phyloP scores from a whole-genome alignment of 768 basidiomycete genomes.

The Cystobasidium onofrii region DNA sequence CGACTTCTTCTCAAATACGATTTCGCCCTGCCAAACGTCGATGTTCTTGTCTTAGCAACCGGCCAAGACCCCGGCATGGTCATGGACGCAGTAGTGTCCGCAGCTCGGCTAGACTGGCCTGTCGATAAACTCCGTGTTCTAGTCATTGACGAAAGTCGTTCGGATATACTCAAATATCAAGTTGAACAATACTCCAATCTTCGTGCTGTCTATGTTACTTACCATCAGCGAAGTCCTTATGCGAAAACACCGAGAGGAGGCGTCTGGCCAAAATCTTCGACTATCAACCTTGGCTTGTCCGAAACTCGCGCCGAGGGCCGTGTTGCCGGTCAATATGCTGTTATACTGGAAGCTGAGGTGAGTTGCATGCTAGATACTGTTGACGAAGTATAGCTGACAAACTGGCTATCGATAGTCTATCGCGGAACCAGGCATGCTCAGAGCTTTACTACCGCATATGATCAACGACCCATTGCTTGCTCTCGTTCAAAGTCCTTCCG shows the following conservation, averaged over 20 bases:
- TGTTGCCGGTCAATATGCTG: conserved; percentile 38
- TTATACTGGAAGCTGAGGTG: conserved; percentile 42
- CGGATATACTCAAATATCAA: conserved; percentile 29
- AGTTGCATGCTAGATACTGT: background rate
- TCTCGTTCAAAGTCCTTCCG: conserved; percentile 39
- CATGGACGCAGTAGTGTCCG: conserved; percentile 40
- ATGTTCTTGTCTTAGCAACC: conserved; percentile 39
- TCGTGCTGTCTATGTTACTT: conserved; percentile 39
- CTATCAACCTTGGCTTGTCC: conserved; percentile 41
- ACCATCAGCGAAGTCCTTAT: conserved; percentile 34
- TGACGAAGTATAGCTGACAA: background rate
- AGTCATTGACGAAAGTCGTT: conserved; percentile 39
- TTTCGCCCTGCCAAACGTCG: conserved; percentile 39
- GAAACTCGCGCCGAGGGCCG: conserved; percentile 39
- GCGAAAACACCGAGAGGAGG: background rate
- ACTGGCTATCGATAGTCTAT: conserved; percentile 32
- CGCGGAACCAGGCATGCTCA: conserved; percentile 39
- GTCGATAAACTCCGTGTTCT: conserved; percentile 41
- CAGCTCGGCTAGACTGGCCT: conserved; percentile 41
- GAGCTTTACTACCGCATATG: conserved; percentile 38
- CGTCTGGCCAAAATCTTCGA: conserved; percentile 33
- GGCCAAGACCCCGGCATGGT: conserved; percentile 39
- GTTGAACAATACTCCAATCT: conserved; percentile 36
- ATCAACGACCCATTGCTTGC: conserved; percentile 35
- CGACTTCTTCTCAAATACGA: conserved; percentile 39